A percentile compares a stretch with the other conserved stretches of the same genome.
These are phyloP conservation scores for Podaxis sp. DNA, from an alignment of 768 basidiomycete genomes.

Conservation along the genomic window DNA sequence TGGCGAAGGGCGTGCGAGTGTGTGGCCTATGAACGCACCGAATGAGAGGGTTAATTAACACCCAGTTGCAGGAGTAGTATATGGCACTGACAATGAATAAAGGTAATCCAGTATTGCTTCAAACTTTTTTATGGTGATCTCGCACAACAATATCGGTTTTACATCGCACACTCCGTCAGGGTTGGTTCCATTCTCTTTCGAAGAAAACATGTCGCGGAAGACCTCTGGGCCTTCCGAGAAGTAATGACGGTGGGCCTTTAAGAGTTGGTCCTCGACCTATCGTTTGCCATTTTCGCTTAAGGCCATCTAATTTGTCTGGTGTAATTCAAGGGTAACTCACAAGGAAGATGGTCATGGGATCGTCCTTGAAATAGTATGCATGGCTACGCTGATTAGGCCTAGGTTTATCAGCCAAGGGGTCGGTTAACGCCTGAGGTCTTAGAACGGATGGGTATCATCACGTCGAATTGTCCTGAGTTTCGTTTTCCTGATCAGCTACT, in stretches of 20 bases:
- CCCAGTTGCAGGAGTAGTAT: too few relatives aligned
- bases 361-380: constrained; percentile 23
- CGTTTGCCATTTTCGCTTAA: too few relatives aligned
- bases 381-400: background rate
- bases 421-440: background rate
- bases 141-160: constrained; percentile 31
- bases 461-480: too few relatives aligned
- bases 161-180: constrained; percentile 33
- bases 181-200: constrained; percentile 16
- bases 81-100: constrained; percentile 32
- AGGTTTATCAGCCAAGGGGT: too few relatives aligned
- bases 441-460: too few relatives aligned
- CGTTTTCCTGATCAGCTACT: too few relatives aligned
- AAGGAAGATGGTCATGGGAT: constrained; percentile 22
- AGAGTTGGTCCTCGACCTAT: constrained; percentile 34
- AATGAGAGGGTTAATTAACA: too few relatives aligned
- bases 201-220: constrained; percentile 37
- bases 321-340: constrained; percentile 6
- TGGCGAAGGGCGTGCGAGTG: too few relatives aligned
- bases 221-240: constrained; percentile 37
- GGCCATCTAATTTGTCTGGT: background rate
- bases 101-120: constrained; percentile 39
- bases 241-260: constrained; percentile 37
- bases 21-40: too few relatives aligned
- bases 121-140: constrained; percentile 33